Evolutionary conservation across 192 early-diverging fungal species (phyloP).

Genomic region (Powellomyces hirtus): DNA sequence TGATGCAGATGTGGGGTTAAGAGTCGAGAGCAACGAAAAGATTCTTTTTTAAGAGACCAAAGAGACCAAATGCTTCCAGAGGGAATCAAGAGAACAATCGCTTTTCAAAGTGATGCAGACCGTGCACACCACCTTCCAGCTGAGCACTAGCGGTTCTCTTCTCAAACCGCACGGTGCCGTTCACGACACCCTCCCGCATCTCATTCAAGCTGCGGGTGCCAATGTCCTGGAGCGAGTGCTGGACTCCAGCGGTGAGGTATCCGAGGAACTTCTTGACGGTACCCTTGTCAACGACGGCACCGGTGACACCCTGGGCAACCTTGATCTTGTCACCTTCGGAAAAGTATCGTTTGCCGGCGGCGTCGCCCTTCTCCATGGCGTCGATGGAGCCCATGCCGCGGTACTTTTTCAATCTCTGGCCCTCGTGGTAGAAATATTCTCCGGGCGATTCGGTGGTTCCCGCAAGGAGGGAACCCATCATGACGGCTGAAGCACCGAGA

Average conservation of each 20-base stretch:
- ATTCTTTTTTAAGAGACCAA: too few relatives aligned
- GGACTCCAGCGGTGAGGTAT: slow-evolving; percentile 90
- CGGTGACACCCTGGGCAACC: slow-evolving; percentile 97
- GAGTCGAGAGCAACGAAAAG: too few relatives aligned
- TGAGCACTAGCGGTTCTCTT: slow-evolving; percentile 91
- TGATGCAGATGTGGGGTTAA: too few relatives aligned
- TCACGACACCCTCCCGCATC: slow-evolving; percentile 66
- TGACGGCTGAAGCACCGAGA: slow-evolving; percentile 93
- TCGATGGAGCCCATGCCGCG: slow-evolving; percentile 99
- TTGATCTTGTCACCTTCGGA: slow-evolving; percentile 96
- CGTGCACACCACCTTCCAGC: slow-evolving; percentile 95
- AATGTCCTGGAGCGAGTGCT: slow-evolving; percentile 98
- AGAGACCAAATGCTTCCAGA: too few relatives aligned
- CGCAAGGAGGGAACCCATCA: slow-evolving; percentile 98
- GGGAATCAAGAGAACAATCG: slow-evolving; percentile 24
- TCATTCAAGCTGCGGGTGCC: slow-evolving; percentile 68
- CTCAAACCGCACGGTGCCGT: slow-evolving; percentile 87
- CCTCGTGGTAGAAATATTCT: slow-evolving; percentile 98
- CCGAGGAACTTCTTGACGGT: slow-evolving; percentile 89
- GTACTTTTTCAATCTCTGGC: slow-evolving; percentile 96
- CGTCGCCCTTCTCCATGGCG: slow-evolving; percentile 85
- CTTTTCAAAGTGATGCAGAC: slow-evolving; percentile 78
- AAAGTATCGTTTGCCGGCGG: slow-evolving; percentile 85
- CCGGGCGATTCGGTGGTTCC: slow-evolving; percentile 95
- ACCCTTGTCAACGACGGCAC: slow-evolving; percentile 97